Evolutionary conservation across 306 rosid species (phyloP), one percentile per base, ranked within the genome.

Genomic region (Vigna hirtella): DNA sequence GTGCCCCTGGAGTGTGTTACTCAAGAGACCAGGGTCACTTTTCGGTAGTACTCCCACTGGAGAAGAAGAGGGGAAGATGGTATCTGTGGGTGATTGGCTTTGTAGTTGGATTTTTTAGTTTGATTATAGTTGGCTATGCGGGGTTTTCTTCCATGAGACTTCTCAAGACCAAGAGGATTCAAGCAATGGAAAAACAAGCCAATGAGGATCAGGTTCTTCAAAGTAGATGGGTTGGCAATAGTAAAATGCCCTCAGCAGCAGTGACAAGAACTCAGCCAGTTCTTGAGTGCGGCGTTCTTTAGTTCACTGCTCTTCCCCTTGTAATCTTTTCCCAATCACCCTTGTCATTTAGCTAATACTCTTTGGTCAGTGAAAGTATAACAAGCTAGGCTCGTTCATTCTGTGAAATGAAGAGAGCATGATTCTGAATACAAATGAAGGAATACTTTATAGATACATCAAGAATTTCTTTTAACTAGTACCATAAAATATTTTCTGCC

Each of bases 161-260:
- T 66, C 53, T 80, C 78, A 86, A 82, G 77, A 79, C 84, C 12
- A 95, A 89, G 81, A 91, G 77, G 93, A 85, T 91, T 56, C 87
- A 87, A 73, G 85, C 74, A 36, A 90, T 86, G 96, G 96, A 86
- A 79, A 87, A 86, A 78, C 90, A 92, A 51, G 88, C 90, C 7
- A 85, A 72, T 38, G 97, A 89, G 68, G 97, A 92, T 79, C 85
- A 78, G 85, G 89, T 84, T 67, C 92, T 95, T 43, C 83, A 87
- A 53, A 88, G 90, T 76, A 87, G 93, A 82, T 94, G 97, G 92
- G 84, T 91, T 53, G 86, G 87, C 26, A 66, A 70, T 43, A 88
- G 93, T 79, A 90, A 90, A 85, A 83, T 94, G 95, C 97, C 98
- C 51, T 82, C 86, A 2, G 98, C 96, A 45, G 57, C 89, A 22